Evolutionary conservation across 768 basidiomycete genomes (phyloP).

Genomic region (Tylopilus vinaceipallidus): DNA sequence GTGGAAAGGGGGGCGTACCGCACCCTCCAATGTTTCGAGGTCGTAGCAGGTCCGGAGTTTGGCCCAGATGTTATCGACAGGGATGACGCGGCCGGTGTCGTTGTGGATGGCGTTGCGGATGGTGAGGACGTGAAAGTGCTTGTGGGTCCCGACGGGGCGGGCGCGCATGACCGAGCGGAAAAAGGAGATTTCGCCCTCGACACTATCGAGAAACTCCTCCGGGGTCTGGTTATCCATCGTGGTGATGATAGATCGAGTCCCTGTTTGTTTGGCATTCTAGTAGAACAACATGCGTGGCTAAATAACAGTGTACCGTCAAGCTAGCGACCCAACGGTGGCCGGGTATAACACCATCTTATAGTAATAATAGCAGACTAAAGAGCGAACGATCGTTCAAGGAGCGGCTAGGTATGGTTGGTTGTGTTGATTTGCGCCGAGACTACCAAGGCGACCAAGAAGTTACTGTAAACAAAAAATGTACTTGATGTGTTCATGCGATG

Average conservation of each 20-base stretch:
- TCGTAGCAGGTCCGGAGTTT: slow-evolving; percentile 74
- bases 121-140: slow-evolving; percentile 76
- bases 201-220: slow-evolving; percentile 57
- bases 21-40: slow-evolving; percentile 71
- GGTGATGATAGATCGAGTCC: too few species aligned
- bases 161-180: slow-evolving; percentile 81
- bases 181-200: slow-evolving; percentile 83
- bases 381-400: slow-evolving; percentile 20
- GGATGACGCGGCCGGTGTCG: slow-evolving; percentile 62
- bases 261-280: slow-evolving; percentile 23
- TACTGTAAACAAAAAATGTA: slow-evolving; percentile 6
- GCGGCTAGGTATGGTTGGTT: slow-evolving; percentile 4
- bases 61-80: slow-evolving; percentile 67
- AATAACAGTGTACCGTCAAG: slow-evolving; percentile 20
- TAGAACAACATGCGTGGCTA: slow-evolving; percentile 23
- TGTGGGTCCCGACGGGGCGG: slow-evolving; percentile 80
- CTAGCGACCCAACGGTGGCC: slow-evolving; percentile 6
- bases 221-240: slow-evolving; percentile 31
- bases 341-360: slow-evolving; percentile 31
- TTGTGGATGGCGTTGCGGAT: slow-evolving; percentile 70
- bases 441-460: slow-evolving; percentile 19
- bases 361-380: slow-evolving; percentile 25
- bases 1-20: slow-evolving; percentile 26
- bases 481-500: slow-evolving; percentile 22
- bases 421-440: slow-evolving; percentile 12